Evolutionary conservation across 805 yeast species (phyloP).

Genomic region (Lipomyces yamanashiensis): DNA sequence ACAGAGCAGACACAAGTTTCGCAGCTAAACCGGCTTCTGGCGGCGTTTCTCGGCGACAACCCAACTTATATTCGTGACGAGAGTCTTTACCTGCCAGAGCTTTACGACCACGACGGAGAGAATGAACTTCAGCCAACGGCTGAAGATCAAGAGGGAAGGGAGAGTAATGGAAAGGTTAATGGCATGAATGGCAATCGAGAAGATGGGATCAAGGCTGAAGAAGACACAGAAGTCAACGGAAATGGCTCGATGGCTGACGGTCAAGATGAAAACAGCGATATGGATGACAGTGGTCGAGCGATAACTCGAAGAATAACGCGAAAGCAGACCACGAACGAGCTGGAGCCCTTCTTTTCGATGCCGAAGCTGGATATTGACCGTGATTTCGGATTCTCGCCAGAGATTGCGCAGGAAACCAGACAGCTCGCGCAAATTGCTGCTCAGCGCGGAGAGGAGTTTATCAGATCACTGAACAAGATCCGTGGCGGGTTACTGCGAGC

Average conservation of each 20-base stretch:
- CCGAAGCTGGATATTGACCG: conserved; percentile 58
- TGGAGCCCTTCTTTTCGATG: conserved; percentile 68
- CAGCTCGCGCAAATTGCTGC: conserved; percentile 77
- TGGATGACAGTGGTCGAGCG: conserved; percentile 28
- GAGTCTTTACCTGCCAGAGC: conserved; percentile 66
- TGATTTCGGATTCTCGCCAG: conserved; percentile 57
- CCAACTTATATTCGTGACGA: conserved; percentile 68
- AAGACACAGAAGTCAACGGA: conserved; percentile 20
- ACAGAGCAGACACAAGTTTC: conserved; percentile 80
- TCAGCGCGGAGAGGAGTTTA: conserved; percentile 85
- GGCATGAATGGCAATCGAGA: background rate
- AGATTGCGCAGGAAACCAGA: conserved; percentile 69
- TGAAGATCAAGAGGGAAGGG: conserved; percentile 5
- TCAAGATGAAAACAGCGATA: conserved; percentile 14
- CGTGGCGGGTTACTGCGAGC: conserved; percentile 80
- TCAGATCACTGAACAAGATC: conserved; percentile 73
- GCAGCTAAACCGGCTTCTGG: conserved; percentile 70
- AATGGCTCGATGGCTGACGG: conserved; percentile 29
- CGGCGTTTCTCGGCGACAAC: conserved; percentile 85
- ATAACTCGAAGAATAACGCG: conserved; percentile 42
- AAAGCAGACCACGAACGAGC: conserved; percentile 44
- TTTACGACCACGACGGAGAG: conserved; percentile 58
- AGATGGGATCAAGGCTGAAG: conserved; percentile 4
- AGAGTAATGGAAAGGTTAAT: background rate
- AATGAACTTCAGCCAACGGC: conserved; percentile 38